These are phyloP conservation scores for Scleroderma citrinum DNA, from an alignment of 768 basidiomycete genomes.

Conservation along the genomic window DNA sequence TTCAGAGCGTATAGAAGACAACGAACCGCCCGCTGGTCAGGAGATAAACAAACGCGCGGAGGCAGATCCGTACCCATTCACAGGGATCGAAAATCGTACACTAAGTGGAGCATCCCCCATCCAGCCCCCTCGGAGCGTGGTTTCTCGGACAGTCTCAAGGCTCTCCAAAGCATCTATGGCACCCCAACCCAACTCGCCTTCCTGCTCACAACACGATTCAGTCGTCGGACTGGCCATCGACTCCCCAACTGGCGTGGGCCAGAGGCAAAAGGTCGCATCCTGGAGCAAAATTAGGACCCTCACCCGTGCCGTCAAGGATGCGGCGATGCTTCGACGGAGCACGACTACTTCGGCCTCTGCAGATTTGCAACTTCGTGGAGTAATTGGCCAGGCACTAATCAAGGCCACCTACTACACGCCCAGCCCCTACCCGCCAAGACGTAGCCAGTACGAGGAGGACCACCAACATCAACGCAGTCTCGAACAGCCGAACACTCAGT, in stretches of 20 bases:
- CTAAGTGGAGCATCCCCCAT: slow-evolving; percentile 22
- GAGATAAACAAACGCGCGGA: neutral
- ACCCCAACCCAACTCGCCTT: slow-evolving; percentile 42
- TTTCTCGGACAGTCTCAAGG: slow-evolving; percentile 36
- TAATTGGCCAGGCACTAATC: slow-evolving; percentile 51
- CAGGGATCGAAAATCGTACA: slow-evolving; percentile 16
- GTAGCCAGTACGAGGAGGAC: slow-evolving; percentile 28
- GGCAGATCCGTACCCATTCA: slow-evolving; percentile 12
- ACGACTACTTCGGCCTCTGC: neutral
- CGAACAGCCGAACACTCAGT: neutral
- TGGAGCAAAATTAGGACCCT: slow-evolving; percentile 6
- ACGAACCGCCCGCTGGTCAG: slow-evolving; percentile 5
- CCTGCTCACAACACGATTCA: slow-evolving; percentile 15
- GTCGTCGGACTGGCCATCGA: slow-evolving; percentile 34
- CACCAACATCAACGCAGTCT: slow-evolving; percentile 26
- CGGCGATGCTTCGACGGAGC: slow-evolving; percentile 15
- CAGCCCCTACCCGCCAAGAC: slow-evolving; percentile 43
- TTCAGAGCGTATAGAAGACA: slow-evolving; percentile 10
- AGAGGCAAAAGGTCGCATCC: slow-evolving; percentile 27
- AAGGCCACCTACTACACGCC: slow-evolving; percentile 64
- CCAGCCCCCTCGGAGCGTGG: slow-evolving; percentile 37
- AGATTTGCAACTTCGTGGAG: slow-evolving; percentile 29
- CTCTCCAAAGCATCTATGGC: slow-evolving; percentile 40
- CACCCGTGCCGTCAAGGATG: slow-evolving; percentile 11
- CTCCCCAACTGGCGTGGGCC: slow-evolving; percentile 37